phyloP scores from a whole-genome alignment of 2,329 filamentous ascomycete genomes.

The Cordyceps cicadae region DNA sequence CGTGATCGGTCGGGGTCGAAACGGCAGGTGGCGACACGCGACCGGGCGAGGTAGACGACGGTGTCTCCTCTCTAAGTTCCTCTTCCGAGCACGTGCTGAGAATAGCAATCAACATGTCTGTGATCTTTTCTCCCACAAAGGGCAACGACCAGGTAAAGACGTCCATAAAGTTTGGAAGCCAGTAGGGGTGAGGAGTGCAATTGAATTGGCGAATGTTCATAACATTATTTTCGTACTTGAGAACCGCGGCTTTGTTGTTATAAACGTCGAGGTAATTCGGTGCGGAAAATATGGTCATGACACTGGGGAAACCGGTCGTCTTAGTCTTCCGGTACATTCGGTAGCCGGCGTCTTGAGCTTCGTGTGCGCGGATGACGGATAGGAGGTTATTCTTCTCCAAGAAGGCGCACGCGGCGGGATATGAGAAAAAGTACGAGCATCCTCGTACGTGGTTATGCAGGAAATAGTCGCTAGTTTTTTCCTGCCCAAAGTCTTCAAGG shows the following conservation, averaged over 20 bases:
- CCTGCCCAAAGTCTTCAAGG: conserved; percentile 95
- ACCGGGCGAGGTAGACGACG: conserved; percentile 59
- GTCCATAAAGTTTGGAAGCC: conserved; percentile 99
- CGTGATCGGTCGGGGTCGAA: conserved; percentile 23
- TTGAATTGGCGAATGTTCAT: conserved; percentile 99
- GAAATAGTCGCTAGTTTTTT: conserved; percentile 97
- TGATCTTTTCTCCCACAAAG: conserved; percentile 98
- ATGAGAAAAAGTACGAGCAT: conserved; percentile 99
- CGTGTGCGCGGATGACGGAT: conserved; percentile 93
- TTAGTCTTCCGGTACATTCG: conserved; percentile 98
- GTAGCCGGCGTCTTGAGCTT: conserved; percentile 97
- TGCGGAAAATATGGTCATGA: conserved; percentile 99
- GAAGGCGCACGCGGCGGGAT: conserved; percentile 93
- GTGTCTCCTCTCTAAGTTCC: conserved; percentile 81
- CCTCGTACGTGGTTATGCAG: conserved; percentile 97
- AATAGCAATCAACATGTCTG: conserved; percentile 98
- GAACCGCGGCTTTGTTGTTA: conserved; percentile 98
- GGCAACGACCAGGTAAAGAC: conserved; percentile 99
- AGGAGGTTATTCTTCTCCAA: conserved; percentile 98
- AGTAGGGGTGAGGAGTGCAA: conserved; percentile 98
- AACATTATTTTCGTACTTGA: conserved; percentile 99
- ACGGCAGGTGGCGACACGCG: conserved; percentile 64
- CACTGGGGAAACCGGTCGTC: conserved; percentile 95
- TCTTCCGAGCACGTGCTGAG: conserved; percentile 99
- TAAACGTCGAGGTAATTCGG: conserved; percentile 99